Evolutionary conservation across 495 filamentous ascomycete species (phyloP), one percentile per base, ranked within the genome.

Genomic region (Penicillium argentinense): DNA sequence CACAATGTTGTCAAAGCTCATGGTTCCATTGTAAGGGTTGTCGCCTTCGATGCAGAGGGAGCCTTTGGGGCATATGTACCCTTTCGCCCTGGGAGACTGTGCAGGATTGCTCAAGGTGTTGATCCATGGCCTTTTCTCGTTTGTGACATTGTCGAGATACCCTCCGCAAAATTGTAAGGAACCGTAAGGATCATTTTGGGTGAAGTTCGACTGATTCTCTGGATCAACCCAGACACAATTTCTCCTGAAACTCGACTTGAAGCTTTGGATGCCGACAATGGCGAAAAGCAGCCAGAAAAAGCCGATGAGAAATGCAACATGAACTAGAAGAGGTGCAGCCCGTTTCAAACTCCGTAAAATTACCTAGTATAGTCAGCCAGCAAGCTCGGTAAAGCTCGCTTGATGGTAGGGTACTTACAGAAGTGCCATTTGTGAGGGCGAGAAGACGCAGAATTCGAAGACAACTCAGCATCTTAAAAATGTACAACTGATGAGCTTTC

Each of bases 261-360:
- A 99, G 67, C 87, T 93, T 67, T 99, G 93, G 12, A 97, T 85
- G 1, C 95, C 93, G 32, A 97, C 80, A 52, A 99, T 95, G 22
- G 92, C 95, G 69, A 99, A 99, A 6, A 99, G 73, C 32, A 99
- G 84, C 93, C 93, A 99, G 64, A 99, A 99, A 71, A 99, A 99
- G 19, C 89, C 84, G 62, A 99, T 95, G 12, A 99, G 74, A 59
- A 99, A 95, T 4, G 88, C 91, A 25, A 99, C 95, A 51, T 96
- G 87, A 27, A 95, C 84, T n/a, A 99, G 83, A 33, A 96, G 73
- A 12, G 93, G 93, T 0, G 91, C 89, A 3, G 93, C 91, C 61
- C 96, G 92, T 63, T 97, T 97, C 34, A 99, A 68, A 78, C 92
- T 97, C 62, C 89, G 80, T 25, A 97, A 75, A 61, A 99, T 97